These are phyloP conservation scores for Conoideocrella luteorostrata DNA, from an alignment of 2,329 filamentous ascomycete species.

Conservation along the genomic window DNA sequence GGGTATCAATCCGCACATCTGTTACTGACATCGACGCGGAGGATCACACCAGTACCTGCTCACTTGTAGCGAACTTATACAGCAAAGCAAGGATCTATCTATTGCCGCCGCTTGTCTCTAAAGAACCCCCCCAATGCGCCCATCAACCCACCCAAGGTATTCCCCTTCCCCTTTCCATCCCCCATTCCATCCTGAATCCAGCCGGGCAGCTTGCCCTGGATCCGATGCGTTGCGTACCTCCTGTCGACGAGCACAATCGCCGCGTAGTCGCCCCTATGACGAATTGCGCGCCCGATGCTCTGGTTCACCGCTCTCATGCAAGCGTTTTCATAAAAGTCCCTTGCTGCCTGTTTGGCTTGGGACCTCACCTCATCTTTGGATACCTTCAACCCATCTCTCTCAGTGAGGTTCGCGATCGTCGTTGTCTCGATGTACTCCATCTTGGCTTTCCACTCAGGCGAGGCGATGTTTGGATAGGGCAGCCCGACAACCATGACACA, in stretches of 20 bases:
- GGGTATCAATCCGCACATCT: no score
- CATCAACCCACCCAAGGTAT: conserved; percentile 50
- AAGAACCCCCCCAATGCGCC: conserved; percentile 52
- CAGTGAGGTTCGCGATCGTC: conserved; percentile 30
- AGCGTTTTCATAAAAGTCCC: conserved; percentile 86
- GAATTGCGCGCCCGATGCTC: conserved; percentile 86
- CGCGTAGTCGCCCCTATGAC: conserved; percentile 84
- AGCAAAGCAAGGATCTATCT: no score
- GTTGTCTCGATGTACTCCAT: conserved; percentile 75
- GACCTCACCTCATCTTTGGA: conserved; percentile 20
- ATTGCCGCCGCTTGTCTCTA: conserved; percentile 35
- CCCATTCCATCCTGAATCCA: conserved; percentile 77
- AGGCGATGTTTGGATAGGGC: conserved; percentile 85
- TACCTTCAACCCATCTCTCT: conserved; percentile 8
- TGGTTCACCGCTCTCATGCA: conserved; percentile 98
- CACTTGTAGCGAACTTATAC: no score
- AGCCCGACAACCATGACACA: conserved; percentile 88
- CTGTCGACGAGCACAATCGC: conserved; percentile 80
- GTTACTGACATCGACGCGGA: no score
- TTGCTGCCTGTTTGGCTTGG: conserved; percentile 49
- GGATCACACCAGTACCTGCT: no score
- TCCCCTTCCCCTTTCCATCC: conserved; percentile 28
- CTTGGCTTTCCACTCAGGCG: conserved; percentile 88
- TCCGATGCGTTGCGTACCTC: conserved; percentile 67
- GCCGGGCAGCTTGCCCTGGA: conserved; percentile 72